phyloP scores from a whole-genome alignment of 192 early-diverging fungal genomes.

The Backusella luteola region DNA sequence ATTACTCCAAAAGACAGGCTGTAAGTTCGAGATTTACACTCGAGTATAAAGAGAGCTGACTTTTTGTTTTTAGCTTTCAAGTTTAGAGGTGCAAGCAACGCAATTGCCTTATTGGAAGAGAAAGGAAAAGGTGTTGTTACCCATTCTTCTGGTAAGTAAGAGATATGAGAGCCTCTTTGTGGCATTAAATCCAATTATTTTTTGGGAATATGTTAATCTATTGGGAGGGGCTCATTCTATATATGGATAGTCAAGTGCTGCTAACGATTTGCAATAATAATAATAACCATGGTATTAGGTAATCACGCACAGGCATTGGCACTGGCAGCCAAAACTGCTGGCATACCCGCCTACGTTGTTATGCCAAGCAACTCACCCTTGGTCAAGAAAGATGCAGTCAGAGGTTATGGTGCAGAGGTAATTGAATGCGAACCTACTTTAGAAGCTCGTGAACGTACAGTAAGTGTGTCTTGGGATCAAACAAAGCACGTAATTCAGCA shows the following conservation, averaged over 20 bases:
- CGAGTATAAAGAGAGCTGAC: neutral
- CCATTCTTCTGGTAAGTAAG: conserved; percentile 33
- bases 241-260: neutral
- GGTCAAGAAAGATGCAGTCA: conserved; percentile 48
- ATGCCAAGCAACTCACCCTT: conserved; percentile 49
- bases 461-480: conserved; percentile 9
- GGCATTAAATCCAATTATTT: neutral
- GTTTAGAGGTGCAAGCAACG: conserved; percentile 55
- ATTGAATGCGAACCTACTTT: conserved; percentile 47
- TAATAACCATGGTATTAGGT: conserved; percentile 1
- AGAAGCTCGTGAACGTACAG: conserved; percentile 38
- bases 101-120: conserved; percentile 32
- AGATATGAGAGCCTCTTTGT: too few species aligned
- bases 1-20: conserved; percentile 43
- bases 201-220: neutral
- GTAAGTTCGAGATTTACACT: conserved; percentile 19
- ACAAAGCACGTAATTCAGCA: neutral
- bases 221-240: neutral
- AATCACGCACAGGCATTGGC: conserved; percentile 59
- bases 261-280: neutral
- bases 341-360: conserved; percentile 46
- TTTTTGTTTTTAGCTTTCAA: conserved; percentile 46
- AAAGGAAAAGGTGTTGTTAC: conserved; percentile 43
- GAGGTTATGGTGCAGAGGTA: conserved; percentile 51
- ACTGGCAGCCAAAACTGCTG: conserved; percentile 44